Conservation (phyloP, 2,329 filamentous ascomycete genomes). For the Periconia digitata region DNA sequence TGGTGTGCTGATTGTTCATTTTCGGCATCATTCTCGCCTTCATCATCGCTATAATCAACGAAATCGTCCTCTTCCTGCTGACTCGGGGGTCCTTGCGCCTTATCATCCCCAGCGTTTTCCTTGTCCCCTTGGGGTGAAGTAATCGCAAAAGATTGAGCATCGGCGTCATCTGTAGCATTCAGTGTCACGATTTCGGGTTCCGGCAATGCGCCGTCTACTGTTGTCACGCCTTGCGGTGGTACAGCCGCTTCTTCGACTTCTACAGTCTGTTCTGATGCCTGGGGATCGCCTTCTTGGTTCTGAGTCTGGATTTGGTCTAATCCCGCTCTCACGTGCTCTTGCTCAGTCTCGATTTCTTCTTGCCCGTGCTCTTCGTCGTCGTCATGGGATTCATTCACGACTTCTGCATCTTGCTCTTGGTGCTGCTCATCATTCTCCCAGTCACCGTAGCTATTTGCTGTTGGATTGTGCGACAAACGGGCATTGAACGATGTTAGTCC, state of each 20-base stretch:
- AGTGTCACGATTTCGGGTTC: not conserved
- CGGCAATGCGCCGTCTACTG: not conserved
- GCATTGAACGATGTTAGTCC: constrained; percentile 30
- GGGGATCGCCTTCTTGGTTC: not conserved
- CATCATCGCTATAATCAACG: constrained; percentile 56
- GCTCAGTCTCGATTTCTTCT: not conserved
- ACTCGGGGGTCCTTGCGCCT: constrained; percentile 8
- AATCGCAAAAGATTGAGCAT: not conserved
- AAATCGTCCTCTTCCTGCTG: constrained; percentile 42
- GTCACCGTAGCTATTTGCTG: constrained; percentile 20
- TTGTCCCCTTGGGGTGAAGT: not conserved
- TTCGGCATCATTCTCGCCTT: constrained; percentile 25
- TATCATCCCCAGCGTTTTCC: not conserved
- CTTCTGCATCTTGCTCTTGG: constrained; percentile 6
- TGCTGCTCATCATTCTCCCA: constrained; percentile 18
- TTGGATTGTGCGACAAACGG: constrained; percentile 16
- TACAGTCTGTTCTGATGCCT: not conserved
- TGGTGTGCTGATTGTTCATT: constrained; percentile 11
- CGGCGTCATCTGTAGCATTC: not conserved
- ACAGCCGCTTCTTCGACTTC: not conserved
- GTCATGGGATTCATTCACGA: constrained; percentile 2
- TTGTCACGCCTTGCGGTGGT: not conserved
- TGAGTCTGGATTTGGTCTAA: not conserved
- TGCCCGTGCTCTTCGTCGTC: constrained; percentile 1
- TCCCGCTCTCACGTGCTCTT: not conserved